Evolutionary conservation across 2,329 filamentous ascomycete genomes (phyloP), one percentile per base, ranked within the genome.

Genomic region (Cephalotrichum gorgonifer): DNA sequence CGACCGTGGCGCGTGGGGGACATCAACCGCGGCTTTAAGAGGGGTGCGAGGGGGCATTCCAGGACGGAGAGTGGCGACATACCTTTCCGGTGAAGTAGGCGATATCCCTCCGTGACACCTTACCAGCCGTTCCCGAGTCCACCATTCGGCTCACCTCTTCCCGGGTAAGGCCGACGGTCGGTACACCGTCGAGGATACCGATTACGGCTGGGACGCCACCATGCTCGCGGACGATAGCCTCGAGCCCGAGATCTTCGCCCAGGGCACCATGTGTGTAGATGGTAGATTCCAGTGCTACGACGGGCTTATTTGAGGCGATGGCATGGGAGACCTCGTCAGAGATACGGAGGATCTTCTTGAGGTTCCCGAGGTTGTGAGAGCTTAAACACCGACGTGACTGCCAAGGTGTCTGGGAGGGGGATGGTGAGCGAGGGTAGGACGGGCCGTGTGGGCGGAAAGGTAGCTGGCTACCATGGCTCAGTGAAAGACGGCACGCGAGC

Each of bases 211-310:
- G 93, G 14, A 96, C 77, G 15, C 77, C 88, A 35, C 93, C 93
- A 64, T 89, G 78, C 38, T 75, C 72, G 43, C 93, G 85, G 45
- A 97, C 86, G 38, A 94, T 75, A 12, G 83, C 81, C 60, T 96
- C 88, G 52, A 97, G 78, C 43, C 84, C 76, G 20, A 79, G 69
- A 43, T 76, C 74, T 30, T 81, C 78, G n/a, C 88, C 87, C 14
- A 98, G 73, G 22, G 85, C 82, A 38, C 89, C 90, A 67, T 98
- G 93, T 1, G 93, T 98, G 66, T 98, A 97, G 57, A 98, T 97
- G 4, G 93, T 95, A 2, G 88, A 89, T 66, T 98, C 93, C 4
- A 98, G 75, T 15, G 91, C 93, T 11, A 98, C 90, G 4, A 98
- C 83, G 1, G 93, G 91, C 58, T 81, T 83, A 50, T 83, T 81